Evolutionary conservation across 2,329 filamentous ascomycete species (phyloP).

Genomic region (Cladosporium sphaerospermum): DNA sequence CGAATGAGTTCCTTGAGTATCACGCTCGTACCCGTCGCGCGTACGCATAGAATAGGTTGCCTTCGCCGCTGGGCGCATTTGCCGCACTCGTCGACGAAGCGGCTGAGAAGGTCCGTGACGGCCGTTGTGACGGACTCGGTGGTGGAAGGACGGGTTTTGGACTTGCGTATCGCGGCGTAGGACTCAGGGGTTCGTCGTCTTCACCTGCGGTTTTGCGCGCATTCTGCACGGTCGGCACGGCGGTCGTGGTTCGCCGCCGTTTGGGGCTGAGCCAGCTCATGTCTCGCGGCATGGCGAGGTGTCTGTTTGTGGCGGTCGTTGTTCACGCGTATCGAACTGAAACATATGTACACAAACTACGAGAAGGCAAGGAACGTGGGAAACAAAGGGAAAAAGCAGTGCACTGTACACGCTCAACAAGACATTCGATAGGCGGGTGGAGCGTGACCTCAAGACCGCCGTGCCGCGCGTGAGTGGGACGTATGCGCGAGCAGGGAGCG

Average conservation of each 20-base stretch:
- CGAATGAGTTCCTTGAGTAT: not conserved
- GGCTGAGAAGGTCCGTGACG: conserved; percentile 2
- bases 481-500: not conserved
- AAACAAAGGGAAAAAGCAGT: not conserved
- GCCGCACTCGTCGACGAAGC: conserved; percentile 2
- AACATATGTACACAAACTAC: not conserved
- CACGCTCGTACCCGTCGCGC: conserved; percentile 18
- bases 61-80: conserved; percentile 10
- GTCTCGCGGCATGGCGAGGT: conserved; percentile 10
- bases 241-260: conserved; percentile 22
- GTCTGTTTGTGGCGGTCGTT: not conserved
- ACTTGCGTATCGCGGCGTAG: conserved; percentile 2
- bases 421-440: conserved; percentile 1
- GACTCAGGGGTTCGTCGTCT: conserved; percentile 6
- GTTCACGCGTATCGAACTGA: not conserved
- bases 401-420: not conserved
- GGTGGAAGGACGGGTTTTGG: conserved; percentile 6
- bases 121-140: not conserved
- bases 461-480: not conserved
- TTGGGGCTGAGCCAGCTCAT: conserved; percentile 25
- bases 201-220: conserved; percentile 9
- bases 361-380: not conserved
- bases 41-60: conserved; percentile 26
- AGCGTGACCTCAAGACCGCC: not conserved
- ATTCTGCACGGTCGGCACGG: conserved; percentile 17